These are phyloP conservation scores for Botrytis elliptica DNA, from an alignment of 2,329 filamentous ascomycete species.

Conservation along the genomic window DNA sequence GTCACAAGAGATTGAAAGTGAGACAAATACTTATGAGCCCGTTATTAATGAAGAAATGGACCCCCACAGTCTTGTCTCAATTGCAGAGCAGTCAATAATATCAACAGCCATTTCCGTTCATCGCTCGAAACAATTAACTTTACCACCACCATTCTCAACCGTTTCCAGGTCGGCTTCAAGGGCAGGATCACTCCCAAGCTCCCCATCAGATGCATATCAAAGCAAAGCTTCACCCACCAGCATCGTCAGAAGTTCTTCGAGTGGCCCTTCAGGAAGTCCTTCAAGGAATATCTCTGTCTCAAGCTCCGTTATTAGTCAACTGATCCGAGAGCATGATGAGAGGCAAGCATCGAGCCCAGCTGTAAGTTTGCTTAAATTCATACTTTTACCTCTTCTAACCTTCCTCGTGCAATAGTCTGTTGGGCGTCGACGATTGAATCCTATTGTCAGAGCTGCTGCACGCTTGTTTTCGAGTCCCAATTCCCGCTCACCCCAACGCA, in stretches of 20 bases:
- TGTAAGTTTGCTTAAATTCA: neutral
- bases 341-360: constrained; percentile 5
- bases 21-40: neutral
- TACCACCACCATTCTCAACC: constrained; percentile 38
- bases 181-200: constrained; percentile 28
- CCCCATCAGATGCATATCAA: constrained; percentile 17
- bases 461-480: constrained; percentile 26
- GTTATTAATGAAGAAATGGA: neutral
- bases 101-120: neutral
- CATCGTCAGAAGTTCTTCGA: constrained; percentile 22
- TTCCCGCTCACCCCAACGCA: constrained; percentile 26
- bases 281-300: neutral
- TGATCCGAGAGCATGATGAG: neutral
- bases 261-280: constrained; percentile 14
- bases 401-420: constrained; percentile 17
- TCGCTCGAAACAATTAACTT: constrained; percentile 25
- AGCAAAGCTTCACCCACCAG: constrained; percentile 17
- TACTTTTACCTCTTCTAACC: neutral
- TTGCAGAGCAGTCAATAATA: neutral
- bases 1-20: neutral
- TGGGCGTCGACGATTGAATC: constrained; percentile 14
- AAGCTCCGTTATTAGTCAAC: constrained; percentile 12
- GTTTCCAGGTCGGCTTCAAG: constrained; percentile 30
- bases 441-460: constrained; percentile 21
- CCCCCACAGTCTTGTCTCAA: neutral